Conservation (phyloP, 2,329 filamentous ascomycete genomes). For the Colletotrichum graminicola region DNA sequence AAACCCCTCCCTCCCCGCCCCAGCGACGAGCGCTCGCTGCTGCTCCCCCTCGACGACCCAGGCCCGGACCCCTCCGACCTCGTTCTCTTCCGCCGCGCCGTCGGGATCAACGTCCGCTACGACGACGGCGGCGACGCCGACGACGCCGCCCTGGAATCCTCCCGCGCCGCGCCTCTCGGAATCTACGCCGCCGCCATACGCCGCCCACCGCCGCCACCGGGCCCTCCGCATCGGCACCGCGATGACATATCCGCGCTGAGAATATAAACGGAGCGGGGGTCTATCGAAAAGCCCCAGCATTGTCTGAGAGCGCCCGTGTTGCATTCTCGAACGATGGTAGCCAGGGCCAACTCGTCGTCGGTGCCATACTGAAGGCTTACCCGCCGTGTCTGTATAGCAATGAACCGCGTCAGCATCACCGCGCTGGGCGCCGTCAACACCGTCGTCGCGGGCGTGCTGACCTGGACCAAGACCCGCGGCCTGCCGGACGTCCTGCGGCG, state of each 20-base stretch:
- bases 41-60: conserved; percentile 28
- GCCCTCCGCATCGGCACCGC: conserved; percentile 51
- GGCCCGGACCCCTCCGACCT: conserved; percentile 54
- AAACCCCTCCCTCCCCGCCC: conserved; percentile 9
- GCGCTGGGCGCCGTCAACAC: conserved; percentile 73
- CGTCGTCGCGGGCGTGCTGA: conserved; percentile 71
- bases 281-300: too few species aligned
- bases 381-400: too few species aligned
- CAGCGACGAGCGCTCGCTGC: conserved; percentile 19
- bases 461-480: conserved; percentile 65
- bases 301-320: too few species aligned
- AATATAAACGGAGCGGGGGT: too few species aligned
- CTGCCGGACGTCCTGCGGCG: conserved; percentile 61
- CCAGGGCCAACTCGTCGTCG: conserved; percentile 64
- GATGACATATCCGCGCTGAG: too few species aligned
- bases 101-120: conserved; percentile 56
- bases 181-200: conserved; percentile 58
- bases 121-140: conserved; percentile 43
- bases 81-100: conserved; percentile 56
- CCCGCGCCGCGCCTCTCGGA: conserved; percentile 51
- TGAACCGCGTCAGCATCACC: conserved; percentile 65
- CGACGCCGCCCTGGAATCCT: conserved; percentile 50
- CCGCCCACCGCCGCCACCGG: conserved; percentile 48
- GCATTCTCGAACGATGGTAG: too few species aligned
- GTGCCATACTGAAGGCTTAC: conserved; percentile 59